Percentiles rank a stretch among this genome's conserved stretches.
These are phyloP conservation scores for Penicillium rolfsii DNA, from an alignment of 2,329 filamentous ascomycete species.

Conservation along the genomic window DNA sequence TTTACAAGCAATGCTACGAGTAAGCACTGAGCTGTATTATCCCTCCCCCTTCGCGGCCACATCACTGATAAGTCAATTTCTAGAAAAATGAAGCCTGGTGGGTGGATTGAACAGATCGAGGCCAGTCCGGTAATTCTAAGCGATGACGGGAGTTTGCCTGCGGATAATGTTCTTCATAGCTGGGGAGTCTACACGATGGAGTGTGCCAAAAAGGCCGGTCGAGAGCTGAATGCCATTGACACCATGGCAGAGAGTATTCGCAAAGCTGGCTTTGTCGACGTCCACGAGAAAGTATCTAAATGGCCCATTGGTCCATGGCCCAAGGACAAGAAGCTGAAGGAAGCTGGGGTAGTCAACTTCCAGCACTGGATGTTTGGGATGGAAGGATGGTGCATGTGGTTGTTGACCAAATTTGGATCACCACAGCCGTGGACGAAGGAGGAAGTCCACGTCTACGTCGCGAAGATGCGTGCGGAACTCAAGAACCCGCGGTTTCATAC, in stretches of 20 bases:
- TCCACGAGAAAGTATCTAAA: conserved; percentile 7
- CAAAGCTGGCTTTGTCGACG: conserved; percentile 7
- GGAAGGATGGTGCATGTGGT: conserved; percentile 12
- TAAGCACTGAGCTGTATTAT: neutral
- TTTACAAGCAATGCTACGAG: conserved; percentile 6
- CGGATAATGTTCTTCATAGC: neutral
- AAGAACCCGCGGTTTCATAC: conserved; percentile 12
- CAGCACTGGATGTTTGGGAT: conserved; percentile 10
- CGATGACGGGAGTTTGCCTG: conserved; percentile 7
- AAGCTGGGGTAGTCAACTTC: conserved; percentile 8
- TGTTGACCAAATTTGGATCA: conserved; percentile 18
- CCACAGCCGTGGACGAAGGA: conserved; percentile 20
- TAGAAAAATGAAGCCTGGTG: conserved; percentile 7
- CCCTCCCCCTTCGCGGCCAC: too few relatives aligned
- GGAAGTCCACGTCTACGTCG: conserved; percentile 17
- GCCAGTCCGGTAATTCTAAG: neutral
- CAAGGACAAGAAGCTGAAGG: conserved; percentile 8
- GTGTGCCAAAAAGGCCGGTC: conserved; percentile 7
- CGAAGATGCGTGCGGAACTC: conserved; percentile 16
- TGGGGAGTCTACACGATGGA: neutral
- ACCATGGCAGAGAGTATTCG: conserved; percentile 8
- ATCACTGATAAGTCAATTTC: neutral
- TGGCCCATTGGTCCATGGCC: conserved; percentile 14
- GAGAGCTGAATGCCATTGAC: conserved; percentile 4
- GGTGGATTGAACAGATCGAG: conserved; percentile 14